A percentile compares a stretch with the other conserved stretches of the same genome.
phyloP scores from a whole-genome alignment of 164 flowering plant genomes.

The Malania oleifera region DNA sequence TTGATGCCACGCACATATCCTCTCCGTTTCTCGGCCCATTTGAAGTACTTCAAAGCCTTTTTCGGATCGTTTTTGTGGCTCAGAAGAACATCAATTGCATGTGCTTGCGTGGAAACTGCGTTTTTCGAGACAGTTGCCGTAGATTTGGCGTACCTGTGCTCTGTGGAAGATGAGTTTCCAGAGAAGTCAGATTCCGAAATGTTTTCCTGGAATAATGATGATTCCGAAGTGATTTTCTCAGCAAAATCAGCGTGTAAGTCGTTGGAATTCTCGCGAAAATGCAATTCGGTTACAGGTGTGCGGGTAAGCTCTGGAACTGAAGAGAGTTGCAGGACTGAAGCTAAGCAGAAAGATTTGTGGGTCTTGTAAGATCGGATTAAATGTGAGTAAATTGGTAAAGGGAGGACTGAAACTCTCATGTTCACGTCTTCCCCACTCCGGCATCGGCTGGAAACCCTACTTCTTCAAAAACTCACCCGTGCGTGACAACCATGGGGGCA shows the following conservation, averaged over 20 bases:
- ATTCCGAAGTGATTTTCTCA: background rate
- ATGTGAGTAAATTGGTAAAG: background rate
- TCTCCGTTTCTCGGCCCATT: slow-evolving; percentile 22
- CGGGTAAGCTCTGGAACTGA: background rate
- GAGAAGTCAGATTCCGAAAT: slow-evolving; percentile 8
- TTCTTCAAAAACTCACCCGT: too few species aligned
- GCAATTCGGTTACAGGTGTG: slow-evolving; percentile 1
- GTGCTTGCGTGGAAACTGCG: slow-evolving; percentile 10
- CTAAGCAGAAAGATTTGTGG: background rate
- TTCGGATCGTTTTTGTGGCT: slow-evolving; percentile 27
- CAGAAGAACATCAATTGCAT: slow-evolving; percentile 37
- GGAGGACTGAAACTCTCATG: background rate
- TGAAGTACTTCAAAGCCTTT: slow-evolving; percentile 38
- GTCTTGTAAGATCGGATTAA: background rate
- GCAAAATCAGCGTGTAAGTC: background rate
- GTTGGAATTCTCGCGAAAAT: background rate
- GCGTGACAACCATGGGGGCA: too few species aligned
- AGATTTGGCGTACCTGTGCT: background rate
- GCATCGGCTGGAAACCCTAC: too few species aligned
- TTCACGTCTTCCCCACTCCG: too few species aligned
- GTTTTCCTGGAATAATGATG: slow-evolving; percentile 5
- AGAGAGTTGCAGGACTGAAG: background rate
- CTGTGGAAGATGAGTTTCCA: background rate
- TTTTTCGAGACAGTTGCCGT: slow-evolving; percentile 3
- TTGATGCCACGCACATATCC: slow-evolving; percentile 34